Evolutionary conservation across 805 yeast genomes (phyloP), one percentile per base, ranked within the genome.

Genomic region (Candida fluviatilis): DNA sequence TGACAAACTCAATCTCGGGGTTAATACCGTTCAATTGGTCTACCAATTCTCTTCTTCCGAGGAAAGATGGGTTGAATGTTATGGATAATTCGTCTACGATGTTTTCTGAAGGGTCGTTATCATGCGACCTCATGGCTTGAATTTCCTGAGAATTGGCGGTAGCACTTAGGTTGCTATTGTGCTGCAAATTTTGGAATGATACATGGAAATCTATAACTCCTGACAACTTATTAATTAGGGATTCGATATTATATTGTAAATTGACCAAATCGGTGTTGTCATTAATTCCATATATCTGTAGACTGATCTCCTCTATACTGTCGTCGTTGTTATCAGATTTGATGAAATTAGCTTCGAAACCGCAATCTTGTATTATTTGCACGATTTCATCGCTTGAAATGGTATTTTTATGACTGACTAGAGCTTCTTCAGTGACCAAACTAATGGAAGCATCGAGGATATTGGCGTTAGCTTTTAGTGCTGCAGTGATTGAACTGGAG

Each of bases 401-500:
- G 0, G 38, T 24, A 2, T 60, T 46, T 27, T 59, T 60, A 52
- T 82, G 89, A 7, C 52, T 55, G 2, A 87, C 73, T 13, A 61
- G 52, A 2, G 90, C 96, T 35, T 78, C 76, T 47, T 85, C 93
- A 0, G 95, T 86, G 3, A 86, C 62, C 21, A 87, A 69, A 1
- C 96, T 84, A 1, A 90, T 86, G 2, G 73, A 69, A 0, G 72
- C 86, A 4, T 59, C 52, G 1, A 50, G 34, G 2, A 87, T 84
- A 1, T 84, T 84, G 0, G 64, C 60, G 6, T 76, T 38, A 0
- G 52, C 52, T 38, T 68, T 61, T 18, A 87, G 51, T 1, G 80
- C 80, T 18, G 63, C 60, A 0, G 81, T 75, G 15, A 91, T 76
- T 0, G 93, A 66, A 2, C 82, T 70, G 0, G 84, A 73, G 55